These are phyloP conservation scores for Aureobasidium sp. DNA, from an alignment of 2,329 filamentous ascomycete genomes.

Conservation along the genomic window DNA sequence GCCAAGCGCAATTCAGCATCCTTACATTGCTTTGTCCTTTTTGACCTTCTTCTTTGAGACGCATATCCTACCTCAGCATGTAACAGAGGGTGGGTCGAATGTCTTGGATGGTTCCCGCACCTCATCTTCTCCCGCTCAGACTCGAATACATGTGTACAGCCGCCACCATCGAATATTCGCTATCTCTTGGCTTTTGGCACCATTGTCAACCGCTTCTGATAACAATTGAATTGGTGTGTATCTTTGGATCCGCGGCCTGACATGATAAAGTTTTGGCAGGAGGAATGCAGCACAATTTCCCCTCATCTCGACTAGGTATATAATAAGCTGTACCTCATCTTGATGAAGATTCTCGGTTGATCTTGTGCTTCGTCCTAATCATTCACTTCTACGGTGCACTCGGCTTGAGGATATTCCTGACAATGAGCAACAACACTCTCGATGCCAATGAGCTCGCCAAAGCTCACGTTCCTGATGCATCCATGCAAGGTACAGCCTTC, in stretches of 20 bases:
- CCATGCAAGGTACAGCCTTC: neutral
- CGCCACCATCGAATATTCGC: constrained; percentile 9
- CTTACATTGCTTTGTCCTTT: neutral
- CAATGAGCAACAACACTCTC: constrained; percentile 2
- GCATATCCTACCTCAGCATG: constrained; percentile 7
- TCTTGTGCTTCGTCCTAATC: neutral
- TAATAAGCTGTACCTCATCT: neutral
- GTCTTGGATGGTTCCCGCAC: neutral
- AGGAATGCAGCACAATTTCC: neutral
- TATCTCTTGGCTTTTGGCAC: constrained; percentile 12
- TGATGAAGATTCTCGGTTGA: neutral
- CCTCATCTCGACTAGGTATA: neutral
- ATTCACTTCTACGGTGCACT: neutral
- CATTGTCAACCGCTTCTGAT: constrained; percentile 5
- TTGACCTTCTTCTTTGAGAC: constrained; percentile 10
- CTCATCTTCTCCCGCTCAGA: neutral
- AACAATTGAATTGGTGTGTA: neutral
- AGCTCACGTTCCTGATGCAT: neutral
- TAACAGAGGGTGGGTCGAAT: neutral
- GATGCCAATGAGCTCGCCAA: constrained; percentile 6
- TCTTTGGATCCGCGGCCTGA: neutral
- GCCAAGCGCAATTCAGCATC: neutral
- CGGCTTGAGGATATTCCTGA: neutral
- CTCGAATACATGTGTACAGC: neutral
- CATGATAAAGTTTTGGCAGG: neutral